Conservation (phyloP, 495 filamentous ascomycete genomes). For the Bathelium albidoporum region DNA sequence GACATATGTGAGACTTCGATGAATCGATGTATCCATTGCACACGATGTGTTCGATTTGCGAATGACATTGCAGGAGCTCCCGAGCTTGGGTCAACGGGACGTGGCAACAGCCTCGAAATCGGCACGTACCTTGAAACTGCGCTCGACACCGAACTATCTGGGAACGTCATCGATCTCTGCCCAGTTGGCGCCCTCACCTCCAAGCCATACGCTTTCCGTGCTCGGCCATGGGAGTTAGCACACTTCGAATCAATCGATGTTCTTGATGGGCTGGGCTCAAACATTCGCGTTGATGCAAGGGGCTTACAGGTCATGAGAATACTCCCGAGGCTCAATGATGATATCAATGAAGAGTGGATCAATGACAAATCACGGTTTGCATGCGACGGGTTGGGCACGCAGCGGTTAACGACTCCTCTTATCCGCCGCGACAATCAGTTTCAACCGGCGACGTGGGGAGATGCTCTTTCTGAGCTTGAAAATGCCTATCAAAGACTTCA, state of each 20-base stretch:
- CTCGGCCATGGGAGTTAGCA: constrained; percentile 91
- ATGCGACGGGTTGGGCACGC: constrained; percentile 92
- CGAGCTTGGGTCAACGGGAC: constrained; percentile 84
- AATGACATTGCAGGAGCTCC: constrained; percentile 95
- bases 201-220: constrained; percentile 95
- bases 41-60: constrained; percentile 91
- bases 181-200: constrained; percentile 93
- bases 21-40: constrained; percentile 99
- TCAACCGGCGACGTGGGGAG: constrained; percentile 84
- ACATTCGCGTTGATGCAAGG: constrained; percentile 82
- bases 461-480: constrained; percentile 76
- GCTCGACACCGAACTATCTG: constrained; percentile 86
- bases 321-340: constrained; percentile 84
- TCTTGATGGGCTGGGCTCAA: constrained; percentile 82
- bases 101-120: constrained; percentile 95
- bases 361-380: constrained; percentile 97
- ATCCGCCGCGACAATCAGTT: constrained; percentile 83
- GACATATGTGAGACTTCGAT: constrained; percentile 63
- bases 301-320: constrained; percentile 97
- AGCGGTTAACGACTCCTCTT: constrained; percentile 83
- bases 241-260: constrained; percentile 91
- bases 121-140: constrained; percentile 92
- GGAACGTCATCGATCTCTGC: constrained; percentile 95
- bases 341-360: constrained; percentile 99
- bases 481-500: constrained; percentile 63